Base-by-base conservation (phyloP, 441 rosid genomes). In the Melastoma candidum region DNA sequence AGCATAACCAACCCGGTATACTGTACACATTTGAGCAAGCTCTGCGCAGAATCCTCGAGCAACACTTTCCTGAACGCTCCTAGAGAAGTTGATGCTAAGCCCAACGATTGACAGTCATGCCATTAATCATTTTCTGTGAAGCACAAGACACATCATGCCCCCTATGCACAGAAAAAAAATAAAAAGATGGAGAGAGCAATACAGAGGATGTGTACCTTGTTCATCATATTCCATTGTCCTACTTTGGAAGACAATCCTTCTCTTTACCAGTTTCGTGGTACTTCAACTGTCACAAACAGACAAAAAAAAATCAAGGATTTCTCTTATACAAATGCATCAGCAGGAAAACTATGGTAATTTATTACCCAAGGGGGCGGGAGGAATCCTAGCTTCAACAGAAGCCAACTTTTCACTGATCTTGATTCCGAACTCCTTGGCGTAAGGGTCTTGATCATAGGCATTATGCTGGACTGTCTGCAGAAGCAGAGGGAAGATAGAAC, bases 141-240 rank as follows among this genome's bases (percentile, higher is more conserved):
- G 22, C 22, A 17, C 22, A 17, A 17, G 22, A 17, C 22, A 17
- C 22, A 17, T 17, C 22, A 17, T 17, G 22, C 22, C 22, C 22
- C 22, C 22, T 17, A 17, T 1, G 22, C 22, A 32, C 41, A 32
- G 41, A 32, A 32, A 32, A 8, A 32, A 32, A 32, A 32, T 4
- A 6, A 32, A 32, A 32, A 32, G 41, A 32, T 4, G 7, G 8
- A 32, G 5, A 32, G 8, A 32, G 8, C 41, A 17, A 17, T 17
- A 17, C 41, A 4, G 41, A 4, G 7, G 7, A 32, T 32, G 41
- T 32, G 25, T 74, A 85, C 95, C 88, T 93, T 93, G 77, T 93
- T 93, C 97, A 93, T 84, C 98, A 93, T 93, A 69, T 88, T 93
- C 98, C 98, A 93, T 53, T 93, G 98, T 58, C 98, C 98, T 8